These are phyloP conservation scores for Apiospora malaysiana DNA, from an alignment of 2,329 filamentous ascomycete genomes.

Conservation along the genomic window DNA sequence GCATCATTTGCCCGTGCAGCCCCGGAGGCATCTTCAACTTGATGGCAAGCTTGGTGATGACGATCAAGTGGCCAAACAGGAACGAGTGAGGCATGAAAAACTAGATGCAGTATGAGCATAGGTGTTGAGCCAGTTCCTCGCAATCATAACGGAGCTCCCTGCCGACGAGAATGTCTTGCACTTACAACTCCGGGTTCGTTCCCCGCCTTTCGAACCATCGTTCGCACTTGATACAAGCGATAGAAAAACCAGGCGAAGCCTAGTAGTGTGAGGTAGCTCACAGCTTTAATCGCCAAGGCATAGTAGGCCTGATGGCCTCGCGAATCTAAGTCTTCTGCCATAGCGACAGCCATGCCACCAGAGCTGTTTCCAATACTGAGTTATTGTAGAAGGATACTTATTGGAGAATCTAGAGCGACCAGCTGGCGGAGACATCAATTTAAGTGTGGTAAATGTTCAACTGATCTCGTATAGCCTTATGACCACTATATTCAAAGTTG, in stretches of 20 bases:
- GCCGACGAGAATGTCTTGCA: slow-evolving; percentile 13
- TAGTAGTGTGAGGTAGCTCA: slow-evolving; percentile 27
- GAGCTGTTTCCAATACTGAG: background rate
- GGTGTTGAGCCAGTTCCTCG: background rate
- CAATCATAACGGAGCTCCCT: background rate
- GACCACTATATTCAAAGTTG: too few species aligned
- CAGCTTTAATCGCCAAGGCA: slow-evolving; percentile 23
- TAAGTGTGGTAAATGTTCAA: background rate
- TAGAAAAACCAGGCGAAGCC: slow-evolving; percentile 34
- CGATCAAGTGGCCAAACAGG: slow-evolving; percentile 35
- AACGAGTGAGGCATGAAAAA: slow-evolving; percentile 36
- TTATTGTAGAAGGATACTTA: background rate
- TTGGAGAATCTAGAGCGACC: background rate
- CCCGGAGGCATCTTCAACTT: slow-evolving; percentile 34
- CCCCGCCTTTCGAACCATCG: slow-evolving; percentile 31
- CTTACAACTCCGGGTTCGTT: slow-evolving; percentile 38
- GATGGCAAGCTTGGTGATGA: slow-evolving; percentile 32
- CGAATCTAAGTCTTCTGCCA: background rate
- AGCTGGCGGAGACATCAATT: background rate
- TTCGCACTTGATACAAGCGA: slow-evolving; percentile 36
- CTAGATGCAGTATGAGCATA: background rate
- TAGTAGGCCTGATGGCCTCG: slow-evolving; percentile 20
- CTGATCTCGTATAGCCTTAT: background rate
- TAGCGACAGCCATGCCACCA: background rate
- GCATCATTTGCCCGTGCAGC: slow-evolving; percentile 32